These are phyloP conservation scores for Vaccinium macrocarpon DNA, from an alignment of 148 eudicot genomes.

Conservation along the genomic window DNA sequence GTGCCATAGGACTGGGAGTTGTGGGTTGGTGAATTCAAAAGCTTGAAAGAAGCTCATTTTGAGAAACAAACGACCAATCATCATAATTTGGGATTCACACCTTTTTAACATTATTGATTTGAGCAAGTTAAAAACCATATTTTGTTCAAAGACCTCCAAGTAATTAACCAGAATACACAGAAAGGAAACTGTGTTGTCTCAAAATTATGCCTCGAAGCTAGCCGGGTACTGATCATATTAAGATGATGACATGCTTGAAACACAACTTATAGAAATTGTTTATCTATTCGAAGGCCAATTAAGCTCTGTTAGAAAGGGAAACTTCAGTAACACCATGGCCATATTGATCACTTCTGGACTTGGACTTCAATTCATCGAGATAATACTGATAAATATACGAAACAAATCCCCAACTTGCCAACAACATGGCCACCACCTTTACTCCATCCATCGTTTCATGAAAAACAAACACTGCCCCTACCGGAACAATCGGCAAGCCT, in stretches of 20 bases:
- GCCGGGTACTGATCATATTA: not conserved
- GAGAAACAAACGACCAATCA: too few species aligned
- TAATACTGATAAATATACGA: constrained; percentile 62
- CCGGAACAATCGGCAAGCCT: constrained; percentile 55
- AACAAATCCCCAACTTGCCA: constrained; percentile 68
- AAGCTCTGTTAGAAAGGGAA: constrained; percentile 3
- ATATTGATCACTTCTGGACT: not conserved
- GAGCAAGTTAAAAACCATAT: too few species aligned
- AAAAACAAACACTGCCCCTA: constrained; percentile 52
- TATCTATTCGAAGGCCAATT: not conserved
- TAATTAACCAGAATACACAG: too few species aligned
- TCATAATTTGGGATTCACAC: too few species aligned
- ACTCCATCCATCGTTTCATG: constrained; percentile 53
- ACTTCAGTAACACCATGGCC: constrained; percentile 8
- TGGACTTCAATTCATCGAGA: constrained; percentile 29
- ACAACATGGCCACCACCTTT: constrained; percentile 49
- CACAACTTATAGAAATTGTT: not conserved
- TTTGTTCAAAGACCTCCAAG: too few species aligned
- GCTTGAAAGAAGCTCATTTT: too few species aligned
- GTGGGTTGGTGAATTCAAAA: too few species aligned
- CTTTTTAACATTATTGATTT: too few species aligned
- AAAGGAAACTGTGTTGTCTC: not conserved
- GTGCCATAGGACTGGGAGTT: too few species aligned
- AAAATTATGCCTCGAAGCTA: not conserved
- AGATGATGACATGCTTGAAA: too few species aligned